Percentiles rank a stretch among this genome's conserved stretches.
These are phyloP conservation scores for Phytophthora tubulina DNA, from an alignment of 352 stramenopile genomes.

Conservation along the genomic window DNA sequence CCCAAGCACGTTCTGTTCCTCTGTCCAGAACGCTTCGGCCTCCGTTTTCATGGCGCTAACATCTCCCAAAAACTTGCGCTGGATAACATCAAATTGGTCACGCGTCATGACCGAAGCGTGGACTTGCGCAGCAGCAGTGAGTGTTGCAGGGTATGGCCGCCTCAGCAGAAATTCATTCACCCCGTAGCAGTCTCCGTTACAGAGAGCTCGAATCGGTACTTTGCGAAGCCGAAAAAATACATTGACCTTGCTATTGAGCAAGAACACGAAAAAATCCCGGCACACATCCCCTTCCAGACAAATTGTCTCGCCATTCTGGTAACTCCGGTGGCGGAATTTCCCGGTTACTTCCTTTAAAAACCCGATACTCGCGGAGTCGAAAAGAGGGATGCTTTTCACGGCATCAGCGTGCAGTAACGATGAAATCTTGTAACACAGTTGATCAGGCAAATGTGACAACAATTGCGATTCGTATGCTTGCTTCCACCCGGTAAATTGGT, in stretches of 20 bases:
- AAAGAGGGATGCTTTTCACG: constrained; percentile 62
- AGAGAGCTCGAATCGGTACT: constrained; percentile 50
- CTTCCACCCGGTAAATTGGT: constrained; percentile 74
- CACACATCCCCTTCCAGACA: constrained; percentile 67
- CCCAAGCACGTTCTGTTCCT: constrained; percentile 43
- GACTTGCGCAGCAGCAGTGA: constrained; percentile 54
- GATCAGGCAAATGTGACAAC: constrained; percentile 63
- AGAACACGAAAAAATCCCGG: constrained; percentile 74
- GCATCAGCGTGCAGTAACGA: constrained; percentile 68
- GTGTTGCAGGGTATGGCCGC: constrained; percentile 49
- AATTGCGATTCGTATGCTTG: constrained; percentile 68
- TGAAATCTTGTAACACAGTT: constrained; percentile 78
- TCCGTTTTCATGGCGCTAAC: constrained; percentile 53
- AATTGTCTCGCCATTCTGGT: constrained; percentile 70
- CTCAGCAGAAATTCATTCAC: constrained; percentile 71
- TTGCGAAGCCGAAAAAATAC: constrained; percentile 50
- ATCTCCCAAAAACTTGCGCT: constrained; percentile 70
- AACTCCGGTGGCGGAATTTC: constrained; percentile 66
- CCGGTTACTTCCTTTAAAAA: constrained; percentile 73
- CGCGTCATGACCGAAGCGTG: constrained; percentile 62
- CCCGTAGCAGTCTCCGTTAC: constrained; percentile 62
- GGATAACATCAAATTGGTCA: constrained; percentile 73
- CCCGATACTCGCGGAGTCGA: constrained; percentile 57
- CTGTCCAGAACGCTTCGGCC: constrained; percentile 43
- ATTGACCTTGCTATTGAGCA: constrained; percentile 56